Conservation (phyloP, 495 filamentous ascomycete genomes). For the Aspergillus sclerotiicarbonarius region DNA sequence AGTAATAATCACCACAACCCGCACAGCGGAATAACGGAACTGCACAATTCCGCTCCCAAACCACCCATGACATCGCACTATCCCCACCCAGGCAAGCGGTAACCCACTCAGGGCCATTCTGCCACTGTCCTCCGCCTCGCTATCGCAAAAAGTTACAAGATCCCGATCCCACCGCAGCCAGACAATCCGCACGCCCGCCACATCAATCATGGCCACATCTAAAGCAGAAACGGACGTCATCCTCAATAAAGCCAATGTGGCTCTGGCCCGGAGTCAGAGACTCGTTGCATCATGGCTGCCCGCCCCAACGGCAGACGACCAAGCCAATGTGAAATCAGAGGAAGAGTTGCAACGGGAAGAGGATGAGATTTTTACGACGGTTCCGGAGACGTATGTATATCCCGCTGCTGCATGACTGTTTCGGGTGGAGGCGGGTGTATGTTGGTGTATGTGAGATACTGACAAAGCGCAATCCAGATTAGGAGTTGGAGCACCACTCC, state of each 20-base stretch:
- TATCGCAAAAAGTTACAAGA: conserved; percentile 14
- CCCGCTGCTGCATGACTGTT: too few species aligned
- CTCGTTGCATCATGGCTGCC: conserved; percentile 55
- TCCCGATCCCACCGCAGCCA: neutral
- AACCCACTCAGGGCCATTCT: conserved; percentile 3
- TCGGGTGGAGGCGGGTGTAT: neutral
- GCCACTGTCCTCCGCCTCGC: conserved; percentile 14
- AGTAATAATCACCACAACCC: too few species aligned
- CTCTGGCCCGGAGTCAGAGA: conserved; percentile 49
- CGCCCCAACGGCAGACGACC: conserved; percentile 40
- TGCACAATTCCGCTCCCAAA: too few species aligned
- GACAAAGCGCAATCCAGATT: conserved; percentile 30
- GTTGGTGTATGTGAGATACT: neutral
- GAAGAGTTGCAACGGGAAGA: conserved; percentile 47
- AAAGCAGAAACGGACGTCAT: conserved; percentile 47
- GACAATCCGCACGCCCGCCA: neutral
- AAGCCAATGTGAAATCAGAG: conserved; percentile 40
- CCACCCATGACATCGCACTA: neutral
- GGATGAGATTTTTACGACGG: conserved; percentile 50
- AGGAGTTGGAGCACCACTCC: conserved; percentile 47
- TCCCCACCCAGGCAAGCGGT: conserved; percentile 2
- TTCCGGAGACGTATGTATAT: conserved; percentile 48
- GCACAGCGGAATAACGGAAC: too few species aligned
- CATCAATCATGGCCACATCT: conserved; percentile 30
- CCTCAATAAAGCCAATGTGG: conserved; percentile 49